Evolutionary conservation across 257 asterid species (phyloP), one percentile per base, ranked within the genome.

Genomic region (Salvia rosmarinus): DNA sequence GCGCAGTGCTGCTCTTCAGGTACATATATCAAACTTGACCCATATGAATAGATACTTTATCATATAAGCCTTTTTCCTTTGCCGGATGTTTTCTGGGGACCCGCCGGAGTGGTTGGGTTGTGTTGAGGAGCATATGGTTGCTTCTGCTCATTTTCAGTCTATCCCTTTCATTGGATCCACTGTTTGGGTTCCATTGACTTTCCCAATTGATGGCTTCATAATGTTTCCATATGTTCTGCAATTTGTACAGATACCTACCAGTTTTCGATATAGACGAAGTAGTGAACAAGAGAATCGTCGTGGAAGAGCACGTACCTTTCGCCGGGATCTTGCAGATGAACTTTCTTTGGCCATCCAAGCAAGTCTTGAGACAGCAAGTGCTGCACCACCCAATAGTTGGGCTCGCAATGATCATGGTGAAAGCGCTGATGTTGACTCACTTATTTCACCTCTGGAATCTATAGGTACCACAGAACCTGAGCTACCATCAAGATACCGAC

Each of bases 1-100:
- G 83, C 95, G 98, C 62, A 89, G 74, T 83, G 98, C 96, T 88
- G 99, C 99, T 56, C 96, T 95, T 77, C 98, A 91, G 97, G 99
- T 79, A 83, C 54, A 71, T 72, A 64, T 76, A 60, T 77, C 64
- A 72, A 68, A 63, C 62, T 60, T 62, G 39, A 64, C 14, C 54
- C 75, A 32, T 82, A 9, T 25, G 63, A 57, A 28, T 1, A 17
- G 11, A 57, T 60, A 8, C 66, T 58, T 56, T 69, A 25, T 23
- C 43, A 51, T 61, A 39, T 68, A 21, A 43, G 42, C 32, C n/a
- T 60, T 46, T 37, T 42, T 42, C 59, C 35, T 63, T 54, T 50
- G 52, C 7, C 9, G 17, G 21, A 14, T 13, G 34, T 39, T 16
- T 68, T 42, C 42, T 2, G 16, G 50, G 57, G 19, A 4, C n/a